Conservation (phyloP, 1,284 basidiomycete species). For the Irpex sp. region DNA sequence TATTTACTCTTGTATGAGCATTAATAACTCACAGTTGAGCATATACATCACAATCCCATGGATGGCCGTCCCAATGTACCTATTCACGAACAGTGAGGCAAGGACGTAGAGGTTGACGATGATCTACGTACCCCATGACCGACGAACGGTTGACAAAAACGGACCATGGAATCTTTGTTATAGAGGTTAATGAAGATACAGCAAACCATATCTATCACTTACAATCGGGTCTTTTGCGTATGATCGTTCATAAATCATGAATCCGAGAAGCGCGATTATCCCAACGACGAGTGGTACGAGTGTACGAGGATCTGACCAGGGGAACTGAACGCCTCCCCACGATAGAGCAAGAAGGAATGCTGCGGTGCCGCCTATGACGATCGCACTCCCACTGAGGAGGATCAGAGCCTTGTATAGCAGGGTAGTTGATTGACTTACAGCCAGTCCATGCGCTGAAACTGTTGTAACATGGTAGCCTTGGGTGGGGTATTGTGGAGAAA, state of each 20-base stretch:
- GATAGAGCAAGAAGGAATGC: constrained; percentile 5
- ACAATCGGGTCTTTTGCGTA: constrained; percentile 1
- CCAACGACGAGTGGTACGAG: constrained; percentile 3
- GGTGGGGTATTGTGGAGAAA: constrained; percentile 1
- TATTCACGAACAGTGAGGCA: not conserved
- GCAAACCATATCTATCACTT: not conserved
- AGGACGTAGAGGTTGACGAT: not conserved
- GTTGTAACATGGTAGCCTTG: not conserved
- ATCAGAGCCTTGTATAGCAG: not conserved
- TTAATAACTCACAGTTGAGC: not conserved
- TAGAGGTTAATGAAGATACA: not conserved
- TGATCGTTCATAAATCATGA: constrained; percentile 2
- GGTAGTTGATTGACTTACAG: not conserved
- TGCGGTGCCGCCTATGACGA: constrained; percentile 1
- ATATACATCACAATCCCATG: not conserved
- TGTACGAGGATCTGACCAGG: constrained; percentile 1
- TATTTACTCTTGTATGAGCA: no score
- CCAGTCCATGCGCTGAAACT: constrained; percentile 7
- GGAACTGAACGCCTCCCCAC: constrained; percentile 7
- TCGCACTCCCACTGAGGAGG: not conserved
- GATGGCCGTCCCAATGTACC: not conserved
- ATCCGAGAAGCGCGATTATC: not conserved
- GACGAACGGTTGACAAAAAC: not conserved
- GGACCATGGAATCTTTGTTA: not conserved
- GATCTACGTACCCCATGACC: not conserved